phyloP scores from a whole-genome alignment of 164 flowering plant genomes.

The Piper longum region DNA sequence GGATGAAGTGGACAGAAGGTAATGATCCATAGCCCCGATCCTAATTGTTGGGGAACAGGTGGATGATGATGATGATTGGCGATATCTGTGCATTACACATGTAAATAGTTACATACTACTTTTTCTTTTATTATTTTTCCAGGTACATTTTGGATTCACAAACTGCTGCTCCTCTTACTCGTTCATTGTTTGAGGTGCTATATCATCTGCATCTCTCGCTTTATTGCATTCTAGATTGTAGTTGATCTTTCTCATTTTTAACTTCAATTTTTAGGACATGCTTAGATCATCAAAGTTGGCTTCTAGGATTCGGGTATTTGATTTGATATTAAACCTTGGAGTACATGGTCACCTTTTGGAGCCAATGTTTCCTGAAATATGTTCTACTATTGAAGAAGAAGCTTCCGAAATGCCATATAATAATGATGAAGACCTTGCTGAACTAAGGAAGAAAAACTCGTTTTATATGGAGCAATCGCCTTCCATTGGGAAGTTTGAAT shows the following conservation, averaged over 20 bases:
- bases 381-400: conserved; percentile 64
- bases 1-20: too few relatives aligned
- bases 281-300: conserved; percentile 48
- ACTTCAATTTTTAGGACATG: conserved; percentile 64
- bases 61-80: too few relatives aligned
- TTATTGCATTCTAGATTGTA: not conserved
- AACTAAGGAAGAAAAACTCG: conserved; percentile 26
- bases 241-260: conserved; percentile 9
- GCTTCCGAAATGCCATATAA: conserved; percentile 41
- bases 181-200: conserved; percentile 91
- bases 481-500: conserved; percentile 66
- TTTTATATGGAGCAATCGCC: conserved; percentile 24
- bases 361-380: conserved; percentile 51
- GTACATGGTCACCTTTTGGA: conserved; percentile 96
- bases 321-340: conserved; percentile 87
- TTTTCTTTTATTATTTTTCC: conserved; percentile 14
- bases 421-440: conserved; percentile 28
- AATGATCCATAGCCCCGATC: too few relatives aligned
- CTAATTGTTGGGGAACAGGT: too few relatives aligned
- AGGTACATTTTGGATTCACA: conserved; percentile 91
- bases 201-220: conserved; percentile 9
- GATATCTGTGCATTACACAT: too few relatives aligned
- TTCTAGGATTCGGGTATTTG: conserved; percentile 81
- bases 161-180: conserved; percentile 87
- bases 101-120: too few relatives aligned